These are phyloP conservation scores for Sideroxylon spinosum DNA, from an alignment of 179 eudicot species.

Conservation along the genomic window DNA sequence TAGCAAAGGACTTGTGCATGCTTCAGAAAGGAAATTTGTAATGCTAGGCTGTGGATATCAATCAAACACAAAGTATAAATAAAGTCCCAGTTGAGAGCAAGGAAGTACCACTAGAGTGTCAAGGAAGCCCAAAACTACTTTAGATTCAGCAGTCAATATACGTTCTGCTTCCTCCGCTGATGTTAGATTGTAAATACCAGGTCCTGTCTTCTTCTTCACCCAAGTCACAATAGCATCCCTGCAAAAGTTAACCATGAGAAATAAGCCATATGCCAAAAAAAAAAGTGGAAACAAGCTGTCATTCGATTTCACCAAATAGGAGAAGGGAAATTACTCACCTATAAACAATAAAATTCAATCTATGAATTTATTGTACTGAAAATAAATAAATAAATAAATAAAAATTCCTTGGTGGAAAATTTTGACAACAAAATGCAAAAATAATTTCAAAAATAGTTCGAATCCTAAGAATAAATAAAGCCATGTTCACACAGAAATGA, in stretches of 20 bases:
- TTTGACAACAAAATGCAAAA: not conserved
- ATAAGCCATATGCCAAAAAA: constrained; percentile 6
- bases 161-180: constrained; percentile 57
- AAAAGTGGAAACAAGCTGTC: constrained; percentile 33
- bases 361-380: not conserved
- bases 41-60: not conserved
- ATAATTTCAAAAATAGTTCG: not conserved
- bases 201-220: constrained; percentile 69
- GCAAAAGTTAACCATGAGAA: constrained; percentile 13
- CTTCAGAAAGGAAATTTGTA: not conserved
- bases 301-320: constrained; percentile 42
- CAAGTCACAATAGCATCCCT: constrained; percentile 66
- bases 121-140: constrained; percentile 57
- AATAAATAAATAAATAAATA: not conserved
- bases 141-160: constrained; percentile 41
- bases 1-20: too few relatives aligned
- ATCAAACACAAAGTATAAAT: not conserved
- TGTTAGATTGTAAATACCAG: constrained; percentile 52
- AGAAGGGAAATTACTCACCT: constrained; percentile 51
- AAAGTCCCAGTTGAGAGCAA: constrained; percentile 9
- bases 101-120: constrained; percentile 51
- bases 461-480: not conserved
- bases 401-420: not conserved
- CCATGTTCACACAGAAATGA: not conserved
- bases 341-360: constrained; percentile 26